Percentiles rank a stretch among this genome's conserved stretches.
Conservation (phyloP, 106 monocot genomes). For the Vanilla planifolia region DNA sequence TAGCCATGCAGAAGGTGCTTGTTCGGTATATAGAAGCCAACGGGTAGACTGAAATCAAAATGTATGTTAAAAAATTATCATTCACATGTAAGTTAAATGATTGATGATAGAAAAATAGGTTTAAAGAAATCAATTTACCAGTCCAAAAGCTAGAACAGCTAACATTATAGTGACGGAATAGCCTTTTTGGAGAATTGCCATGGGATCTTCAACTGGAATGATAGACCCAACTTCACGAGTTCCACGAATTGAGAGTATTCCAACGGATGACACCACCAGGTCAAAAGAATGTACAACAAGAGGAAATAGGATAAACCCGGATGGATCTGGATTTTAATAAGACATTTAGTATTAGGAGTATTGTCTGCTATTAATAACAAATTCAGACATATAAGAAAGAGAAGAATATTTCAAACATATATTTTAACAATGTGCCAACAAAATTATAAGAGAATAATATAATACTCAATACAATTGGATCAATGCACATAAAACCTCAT, state of each 20-base stretch:
- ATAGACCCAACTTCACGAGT: slow-evolving; percentile 66
- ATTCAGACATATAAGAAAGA: not conserved
- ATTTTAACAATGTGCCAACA: not conserved
- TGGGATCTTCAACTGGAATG: slow-evolving; percentile 73
- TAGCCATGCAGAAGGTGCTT: slow-evolving; percentile 94
- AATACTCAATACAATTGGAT: not conserved
- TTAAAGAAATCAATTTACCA: slow-evolving; percentile 41
- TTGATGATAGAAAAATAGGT: not conserved
- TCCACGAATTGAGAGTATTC: slow-evolving; percentile 91
- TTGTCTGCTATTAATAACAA: not conserved
- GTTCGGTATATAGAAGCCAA: slow-evolving; percentile 94
- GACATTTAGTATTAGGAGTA: not conserved
- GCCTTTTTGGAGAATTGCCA: slow-evolving; percentile 93
- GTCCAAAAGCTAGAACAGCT: slow-evolving; percentile 82
- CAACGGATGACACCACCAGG: slow-evolving; percentile 85
- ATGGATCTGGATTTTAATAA: slow-evolving; percentile 67
- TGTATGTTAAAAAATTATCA: slow-evolving; percentile 5
- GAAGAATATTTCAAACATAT: not conserved
- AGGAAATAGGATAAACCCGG: slow-evolving; percentile 94
- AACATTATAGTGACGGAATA: slow-evolving; percentile 89
- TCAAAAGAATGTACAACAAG: slow-evolving; percentile 98
- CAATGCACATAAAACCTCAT: not conserved
- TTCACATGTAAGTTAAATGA: not conserved
- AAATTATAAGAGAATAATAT: not conserved
- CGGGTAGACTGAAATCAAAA: slow-evolving; percentile 98